Evolutionary conservation across 148 eudicot species (phyloP), one percentile per base, ranked within the genome.

Genomic region (Cornus kousa): DNA sequence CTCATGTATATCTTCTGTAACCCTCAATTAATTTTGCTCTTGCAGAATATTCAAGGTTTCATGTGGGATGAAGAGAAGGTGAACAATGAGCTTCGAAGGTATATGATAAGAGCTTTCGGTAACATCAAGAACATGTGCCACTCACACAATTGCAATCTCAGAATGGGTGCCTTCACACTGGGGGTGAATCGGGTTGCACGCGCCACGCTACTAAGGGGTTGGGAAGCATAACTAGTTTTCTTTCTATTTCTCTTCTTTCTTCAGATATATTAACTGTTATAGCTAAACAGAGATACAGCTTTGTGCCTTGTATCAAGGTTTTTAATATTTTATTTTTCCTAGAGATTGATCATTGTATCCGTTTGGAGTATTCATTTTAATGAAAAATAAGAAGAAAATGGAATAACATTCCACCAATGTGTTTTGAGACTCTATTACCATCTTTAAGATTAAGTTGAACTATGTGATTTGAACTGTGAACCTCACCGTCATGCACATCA

Each of bases 11-110:
- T 57, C 46, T 69, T 22, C 46, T 16, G 8, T 13, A 57, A 19
- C 28, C 28, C 28, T 28, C 16, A 43, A 6, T 53, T 12, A 53
- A 1, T 53, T 53, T 14, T 53, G 59, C 74, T 12, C 59, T 59
- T 86, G 85, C 83, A 89, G 92, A 89, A 89, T 62, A 89, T 87
- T 76, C 92, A 89, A 89, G 87, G 90, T 11, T 86, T 89, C 64
- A 83, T 85, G 89, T 89, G 92, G 90, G 90, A 87, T 3, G 90
- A 89, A 77, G 92, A 86, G 71, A 87, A 89, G 85, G 92, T 89
- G 79, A 89, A 89, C 74, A 50, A 14, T 11, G 90, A 89, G 83
- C 92, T 89, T 16, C 82, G 80, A 73, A 77, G 68, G 76, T 89
- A 87, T 76, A 87, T 87, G 89, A 85, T 81, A 16, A 84, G 33